Base-by-base conservation (phyloP, 345 rosid species). In the Geranium rotundifolium region DNA sequence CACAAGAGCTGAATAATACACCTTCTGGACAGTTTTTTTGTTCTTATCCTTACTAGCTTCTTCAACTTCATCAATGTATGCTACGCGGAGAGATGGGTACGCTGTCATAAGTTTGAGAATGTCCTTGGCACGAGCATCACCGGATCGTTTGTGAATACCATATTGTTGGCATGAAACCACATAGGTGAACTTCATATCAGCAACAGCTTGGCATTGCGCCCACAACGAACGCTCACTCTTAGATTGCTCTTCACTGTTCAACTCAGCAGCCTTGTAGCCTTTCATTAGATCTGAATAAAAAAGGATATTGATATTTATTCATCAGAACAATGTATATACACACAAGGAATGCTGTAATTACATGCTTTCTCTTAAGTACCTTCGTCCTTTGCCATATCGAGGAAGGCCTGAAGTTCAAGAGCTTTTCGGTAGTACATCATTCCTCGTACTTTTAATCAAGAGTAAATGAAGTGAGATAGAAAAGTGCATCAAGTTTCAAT, bases 1-100 rank as follows among this genome's bases (percentile, higher is more conserved):
- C 57, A 88, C 96, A 17, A 95, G 73, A 74, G 86, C 86, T 20
- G 99, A 86, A 67, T 90, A 95, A 73, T 88, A 90, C 68, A 76
- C 90, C 78, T 85, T 90, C 69, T 79, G 76, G 72, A 85, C 86
- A 59, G 75, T 76, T 73, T 78, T 90, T 71, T 82, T 87, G 60
- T 74, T 61, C 63, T 72, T 81, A 66, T 84, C 99, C 71, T 85
- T 74, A 66, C 64, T 85, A 58, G 93, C 82, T 74, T 88, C 95
- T 76, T 95, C 97, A 7, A 95, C 89, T 80, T 95, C 99, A 64
- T 95, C 99, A 69, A 95, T 90, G 70, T 90, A 95, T 23, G 99
- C 99, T 55, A 95, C 97, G 39, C 99, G 96, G 62, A 95, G 90
- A 13, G 99, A 95, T n/a, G 93, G 96, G 73, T 95, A 95, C 99